Conservation (phyloP, 495 filamentous ascomycete species). For the Tuber aestivum region DNA sequence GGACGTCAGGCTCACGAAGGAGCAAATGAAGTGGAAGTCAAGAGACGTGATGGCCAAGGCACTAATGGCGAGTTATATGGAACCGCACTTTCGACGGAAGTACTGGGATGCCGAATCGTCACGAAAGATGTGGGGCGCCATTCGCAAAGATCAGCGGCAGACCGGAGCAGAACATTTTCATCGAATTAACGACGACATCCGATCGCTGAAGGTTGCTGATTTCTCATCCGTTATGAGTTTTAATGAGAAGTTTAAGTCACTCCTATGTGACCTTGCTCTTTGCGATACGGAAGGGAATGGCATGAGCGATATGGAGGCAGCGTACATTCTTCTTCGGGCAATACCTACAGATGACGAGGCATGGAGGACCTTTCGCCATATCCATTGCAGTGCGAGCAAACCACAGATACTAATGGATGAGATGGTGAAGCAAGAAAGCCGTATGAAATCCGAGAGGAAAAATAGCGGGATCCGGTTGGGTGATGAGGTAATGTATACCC, state of each 20-base stretch:
- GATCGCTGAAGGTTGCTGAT: neutral
- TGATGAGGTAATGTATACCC: neutral
- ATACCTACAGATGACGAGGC: neutral
- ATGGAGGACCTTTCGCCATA: neutral
- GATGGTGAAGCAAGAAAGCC: neutral
- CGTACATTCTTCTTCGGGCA: neutral
- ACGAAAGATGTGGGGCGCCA: neutral
- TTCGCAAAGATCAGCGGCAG: neutral
- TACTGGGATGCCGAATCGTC: neutral
- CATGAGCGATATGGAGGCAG: neutral
- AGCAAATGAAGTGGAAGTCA: no score
- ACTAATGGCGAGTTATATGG: no score
- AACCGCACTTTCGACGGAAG: no score
- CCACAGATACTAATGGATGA: neutral
- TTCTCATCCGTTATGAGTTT: neutral
- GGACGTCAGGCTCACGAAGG: no score
- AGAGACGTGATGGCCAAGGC: no score
- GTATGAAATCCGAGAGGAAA: neutral
- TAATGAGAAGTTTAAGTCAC: neutral
- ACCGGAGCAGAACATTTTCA: neutral
- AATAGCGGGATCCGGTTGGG: neutral
- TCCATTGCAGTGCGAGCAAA: neutral
- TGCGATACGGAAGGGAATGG: neutral
- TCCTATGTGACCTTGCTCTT: neutral
- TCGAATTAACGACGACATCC: neutral